Base-by-base conservation (phyloP, 2,329 filamentous ascomycete species). In the Penicillium polonicum region DNA sequence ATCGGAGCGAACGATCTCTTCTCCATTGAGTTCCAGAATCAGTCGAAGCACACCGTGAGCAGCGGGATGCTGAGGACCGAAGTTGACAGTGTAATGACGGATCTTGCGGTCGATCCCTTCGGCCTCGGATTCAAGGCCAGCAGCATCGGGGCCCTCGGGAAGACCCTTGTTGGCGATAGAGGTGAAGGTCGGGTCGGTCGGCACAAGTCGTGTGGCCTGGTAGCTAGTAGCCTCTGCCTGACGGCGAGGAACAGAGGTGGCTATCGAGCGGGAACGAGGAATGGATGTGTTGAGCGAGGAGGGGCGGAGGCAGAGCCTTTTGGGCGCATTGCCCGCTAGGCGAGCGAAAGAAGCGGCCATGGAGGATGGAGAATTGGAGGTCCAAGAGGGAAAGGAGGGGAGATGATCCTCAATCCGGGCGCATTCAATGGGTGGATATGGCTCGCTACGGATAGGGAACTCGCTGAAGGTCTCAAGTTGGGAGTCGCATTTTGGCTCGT, bases 11-110 rank as follows among this genome's bases (percentile, higher is more conserved):
- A 99, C 83, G 73, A 99, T 97, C 80, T 97, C 91, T 82, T 99
- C 94, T 75, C 94, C 94, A 78, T 91, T 97, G 74, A 99, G 85
- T 78, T 99, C 94, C 70, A 99, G 85, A 82, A 99, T 99, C 79
- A 99, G 80, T 55, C 94, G 91, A 79, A 99, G 80, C 86, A 99
- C 94, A 72, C 94, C 94, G 85, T 99, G 94, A 70, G 94, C 95
- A 65, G 94, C 94, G 39, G 94, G 94, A 83, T 99, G 94, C 83
- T 99, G 94, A 64, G 94, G 94, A 56, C 94, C 94, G 72, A 99
- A 99, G 83, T 99, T 99, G 82, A 99, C 93, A 7, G 94, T 99
- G 81, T 99, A 99, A 80, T 99, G 94, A 67, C 94, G 88, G 75
- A 99, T 89, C 84, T 97, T 97, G 77, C 93, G 88, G 78, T 81